phyloP scores from a whole-genome alignment of 768 basidiomycete species.

The Scleroderma bovista region DNA sequence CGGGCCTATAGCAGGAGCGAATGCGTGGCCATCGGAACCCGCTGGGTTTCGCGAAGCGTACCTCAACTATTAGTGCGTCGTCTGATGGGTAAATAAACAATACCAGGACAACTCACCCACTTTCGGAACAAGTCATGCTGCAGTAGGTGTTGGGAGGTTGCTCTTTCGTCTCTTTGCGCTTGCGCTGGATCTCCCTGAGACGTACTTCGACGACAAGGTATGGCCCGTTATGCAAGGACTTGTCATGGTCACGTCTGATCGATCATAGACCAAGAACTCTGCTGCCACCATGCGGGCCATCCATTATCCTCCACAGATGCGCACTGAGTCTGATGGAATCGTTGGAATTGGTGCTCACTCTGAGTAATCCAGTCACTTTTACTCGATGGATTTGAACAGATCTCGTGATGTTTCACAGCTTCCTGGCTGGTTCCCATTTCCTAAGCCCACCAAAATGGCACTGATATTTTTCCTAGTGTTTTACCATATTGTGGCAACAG shows the following conservation, averaged over 20 bases:
- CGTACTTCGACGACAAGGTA: conserved; percentile 69
- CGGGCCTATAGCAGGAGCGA: conserved; percentile 63
- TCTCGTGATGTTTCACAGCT: not conserved
- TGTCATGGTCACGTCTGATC: too few species aligned
- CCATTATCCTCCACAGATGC: conserved; percentile 70
- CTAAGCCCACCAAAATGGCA: not conserved
- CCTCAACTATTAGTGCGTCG: conserved; percentile 61
- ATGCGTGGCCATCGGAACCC: conserved; percentile 70
- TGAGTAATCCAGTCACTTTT: not conserved
- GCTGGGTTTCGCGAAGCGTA: conserved; percentile 56
- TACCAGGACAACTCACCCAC: not conserved
- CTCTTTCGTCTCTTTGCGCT: conserved; percentile 71
- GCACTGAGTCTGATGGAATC: conserved; percentile 41
- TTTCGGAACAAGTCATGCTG: conserved; percentile 38
- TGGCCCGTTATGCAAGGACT: not conserved
- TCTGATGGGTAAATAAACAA: conserved; percentile 8
- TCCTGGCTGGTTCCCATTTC: not conserved
- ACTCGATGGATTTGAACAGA: not conserved
- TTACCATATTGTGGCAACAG: conserved; percentile 85
- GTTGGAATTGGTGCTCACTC: conserved; percentile 51
- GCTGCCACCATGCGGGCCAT: conserved; percentile 60
- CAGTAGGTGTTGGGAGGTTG: conserved; percentile 45
- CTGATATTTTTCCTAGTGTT: conserved; percentile 46
- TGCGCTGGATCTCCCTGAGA: conserved; percentile 52
- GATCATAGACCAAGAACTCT: too few species aligned